Percentiles rank a stretch among this genome's conserved stretches.
These are phyloP conservation scores for Poteriospumella lacustris DNA, from an alignment of 108 stramenopile species.

Conservation along the genomic window DNA sequence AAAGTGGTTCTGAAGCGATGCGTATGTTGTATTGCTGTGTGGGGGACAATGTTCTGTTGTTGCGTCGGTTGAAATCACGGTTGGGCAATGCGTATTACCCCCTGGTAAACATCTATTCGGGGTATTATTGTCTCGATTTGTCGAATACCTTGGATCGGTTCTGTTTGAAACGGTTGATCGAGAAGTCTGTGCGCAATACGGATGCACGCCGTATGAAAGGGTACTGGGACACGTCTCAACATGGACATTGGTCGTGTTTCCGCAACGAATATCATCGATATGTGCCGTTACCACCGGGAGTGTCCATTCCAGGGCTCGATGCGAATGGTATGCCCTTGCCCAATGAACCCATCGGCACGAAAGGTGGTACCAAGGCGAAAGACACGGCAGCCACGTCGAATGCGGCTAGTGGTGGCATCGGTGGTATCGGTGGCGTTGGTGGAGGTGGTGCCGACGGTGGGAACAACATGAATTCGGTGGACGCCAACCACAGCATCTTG, in stretches of 20 bases:
- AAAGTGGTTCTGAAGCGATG: not conserved
- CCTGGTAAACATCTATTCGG: not conserved
- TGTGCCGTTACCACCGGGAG: no score
- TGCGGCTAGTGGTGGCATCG: no score
- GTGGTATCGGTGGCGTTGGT: no score
- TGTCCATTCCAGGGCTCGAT: no score
- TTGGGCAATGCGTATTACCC: not conserved
- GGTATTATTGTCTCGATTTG: constrained; percentile 9
- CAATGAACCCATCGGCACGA: no score
- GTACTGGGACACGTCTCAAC: not conserved
- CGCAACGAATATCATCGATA: not conserved
- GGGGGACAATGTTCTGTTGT: not conserved
- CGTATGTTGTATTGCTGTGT: not conserved
- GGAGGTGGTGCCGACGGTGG: no score
- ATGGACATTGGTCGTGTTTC: constrained; percentile 12
- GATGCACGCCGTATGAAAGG: not conserved
- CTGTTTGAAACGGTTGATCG: constrained; percentile 4
- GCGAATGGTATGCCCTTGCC: no score
- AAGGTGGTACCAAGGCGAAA: no score
- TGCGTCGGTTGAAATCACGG: not conserved
- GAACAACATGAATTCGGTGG: no score
- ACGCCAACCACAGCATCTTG: no score
- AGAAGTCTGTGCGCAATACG: not conserved
- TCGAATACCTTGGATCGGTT: not conserved
- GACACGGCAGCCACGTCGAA: no score